Evolutionary conservation across 192 early-diverging fungal species (phyloP), one percentile per base, ranked within the genome.

Genomic region (Chytriomyces sp.): DNA sequence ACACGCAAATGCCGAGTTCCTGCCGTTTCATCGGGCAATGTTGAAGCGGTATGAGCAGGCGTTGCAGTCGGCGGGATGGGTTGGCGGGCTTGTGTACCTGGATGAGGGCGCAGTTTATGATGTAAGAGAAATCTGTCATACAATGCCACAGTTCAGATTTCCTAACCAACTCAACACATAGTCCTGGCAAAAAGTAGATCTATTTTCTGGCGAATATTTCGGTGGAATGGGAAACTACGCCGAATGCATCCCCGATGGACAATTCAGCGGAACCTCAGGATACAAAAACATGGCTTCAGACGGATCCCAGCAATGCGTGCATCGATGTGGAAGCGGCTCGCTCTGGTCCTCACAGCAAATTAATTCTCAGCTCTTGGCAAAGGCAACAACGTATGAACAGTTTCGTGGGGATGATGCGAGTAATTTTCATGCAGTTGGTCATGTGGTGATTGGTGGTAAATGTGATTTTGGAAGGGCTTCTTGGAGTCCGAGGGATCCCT

Each of bases 1-100:
- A 18, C 70, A 72, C 28, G 70, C 70, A 1, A 72, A 72, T 50
- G 70, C 70, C 50, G 13, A 62, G 50, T 72, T 72, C 5, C 59
- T 26, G 20, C 20, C 28, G 20, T 72, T 50, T 50, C 70, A 72
- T 53, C 11, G 70, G 8, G 70, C 20, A 8, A 72, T 72, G 70
- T 10, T 72, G n/a, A 50, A 24, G 8, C 18, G 10, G 16, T 72
- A 20, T 16, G 70, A 72, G 43, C 8, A 23, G 2, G 70, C 70
- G 8, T 53, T 72, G 7, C 18, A 11, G 7, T 45, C 70, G 18
- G 70, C 43, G 18, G 70, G 70, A 16, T 72, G 48, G 48, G 11
- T 10, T 10, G 48, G 48, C 20, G 70, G 46, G 11, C 24, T 50
- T 11, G 23, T 60, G 8, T 72, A 72, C 50, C 50, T 60, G 8